Evolutionary conservation across 192 early-diverging fungal genomes (phyloP), one percentile per base, ranked within the genome.

Genomic region (Coemansia javaensis): DNA sequence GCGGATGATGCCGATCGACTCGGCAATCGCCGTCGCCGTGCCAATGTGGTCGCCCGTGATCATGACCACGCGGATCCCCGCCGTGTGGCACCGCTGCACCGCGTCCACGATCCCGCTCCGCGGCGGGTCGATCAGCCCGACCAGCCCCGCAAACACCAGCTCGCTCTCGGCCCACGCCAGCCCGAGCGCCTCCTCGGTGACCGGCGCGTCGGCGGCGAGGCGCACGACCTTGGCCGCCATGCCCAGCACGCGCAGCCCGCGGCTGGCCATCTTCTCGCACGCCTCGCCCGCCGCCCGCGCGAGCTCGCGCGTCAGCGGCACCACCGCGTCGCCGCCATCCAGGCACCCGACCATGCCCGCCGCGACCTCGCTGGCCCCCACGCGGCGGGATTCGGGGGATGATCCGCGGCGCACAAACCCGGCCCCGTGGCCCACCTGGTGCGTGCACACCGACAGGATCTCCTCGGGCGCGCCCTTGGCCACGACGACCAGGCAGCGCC

Each of bases 1-100:
- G 42, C 91, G 78, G 21, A 94, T 66, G 35, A 98, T 98, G 21
- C 90, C 90, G 24, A 98, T 76, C 30, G 93, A 79, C 44, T 75
- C 79, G 21, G 94, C 94, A 57, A 98, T 97, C 5, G 96, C 91
- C 15, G 85, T 81, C 1, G 95, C 95, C 10, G 95, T 98, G 47
- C 80, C 80, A 32, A 92, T 79, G 55, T 98, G 95, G 61, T 98
- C 94, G 39, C 96, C 96, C 5, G 96, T 98, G 44, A 98, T 92
- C 96, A 98, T 98, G 18, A 93, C 81, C 4, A 98, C 96, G 36
- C 83, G 83, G 65, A 98, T 91, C 8, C 94, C 96, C 5, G 96
- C 96, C n/a, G 75, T 41, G 56, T 92, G 87, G 66, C 96, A 94
- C 34, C 77, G 82, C 1, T 59, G 73, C 16, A 98, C 82, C 56